Evolutionary conservation across 495 filamentous ascomycete genomes (phyloP), one percentile per base, ranked within the genome.

Genomic region (Penicillium alfredii): DNA sequence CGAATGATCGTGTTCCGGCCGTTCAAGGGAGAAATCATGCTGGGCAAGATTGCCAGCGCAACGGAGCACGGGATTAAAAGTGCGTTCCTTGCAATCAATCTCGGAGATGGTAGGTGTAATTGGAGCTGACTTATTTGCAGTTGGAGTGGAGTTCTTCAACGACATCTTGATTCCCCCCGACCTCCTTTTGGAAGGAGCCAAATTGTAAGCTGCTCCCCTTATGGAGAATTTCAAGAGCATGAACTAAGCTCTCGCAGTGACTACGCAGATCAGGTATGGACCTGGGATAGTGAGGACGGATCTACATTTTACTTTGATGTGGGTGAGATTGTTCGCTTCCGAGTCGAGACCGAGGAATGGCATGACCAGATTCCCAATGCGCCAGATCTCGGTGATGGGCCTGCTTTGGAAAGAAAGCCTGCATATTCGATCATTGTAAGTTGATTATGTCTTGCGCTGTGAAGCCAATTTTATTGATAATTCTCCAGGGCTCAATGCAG

Each of bases 1-100:
- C 81, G 85, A 14, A 63, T 97, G 48, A 69, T 94, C n/a, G 86
- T 96, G 6, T 97, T 97, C 58, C 77, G 92, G 17, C 92, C 92
- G 0, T 96, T 94, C 66, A 87, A 93, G 56, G 81, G 83, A 13
- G 93, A 98, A 56, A 85, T 93, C 30, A 66, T 97, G 42, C 64
- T 82, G 6, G 92, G 85, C 3, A 81, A 76, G 41, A 96, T 96
- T 45, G 76, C 73, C 24, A 76, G 76, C 31, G 76, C 80, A n/a
- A 77, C 74, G 3, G 61, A 73, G 10, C 64, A 77, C 8, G 92
- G 89, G 19, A 88, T 98, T 35, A 74, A 78, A 49, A 75, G 85
- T 88, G 65, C 33, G 74, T 55, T 6, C 44, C 30, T 12, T 11
- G n/a, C 2, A 9, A 7, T 1, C 17, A 22, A 8, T 13, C 16